phyloP scores from a whole-genome alignment of 2,329 filamentous ascomycete genomes.

The Aspergillus sp. region DNA sequence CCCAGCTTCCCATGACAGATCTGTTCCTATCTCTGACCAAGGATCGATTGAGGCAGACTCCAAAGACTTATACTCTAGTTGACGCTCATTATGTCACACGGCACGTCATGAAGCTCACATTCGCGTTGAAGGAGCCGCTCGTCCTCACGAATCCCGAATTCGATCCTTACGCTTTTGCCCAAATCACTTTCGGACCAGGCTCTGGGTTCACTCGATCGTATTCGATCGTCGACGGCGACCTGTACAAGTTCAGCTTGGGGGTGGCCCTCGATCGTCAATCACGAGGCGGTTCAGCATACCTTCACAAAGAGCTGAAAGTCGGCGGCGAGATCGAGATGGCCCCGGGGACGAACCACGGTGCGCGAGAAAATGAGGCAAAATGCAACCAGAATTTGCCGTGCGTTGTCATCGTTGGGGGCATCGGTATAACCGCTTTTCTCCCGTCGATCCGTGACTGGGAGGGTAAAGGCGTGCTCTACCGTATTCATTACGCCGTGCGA shows the following conservation, averaged over 20 bases:
- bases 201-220: background rate
- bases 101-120: background rate
- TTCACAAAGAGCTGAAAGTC: background rate
- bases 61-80: background rate
- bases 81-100: background rate
- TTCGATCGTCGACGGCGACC: background rate
- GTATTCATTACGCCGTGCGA: background rate
- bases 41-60: background rate
- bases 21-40: background rate
- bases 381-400: background rate
- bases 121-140: background rate
- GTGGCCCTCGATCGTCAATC: background rate
- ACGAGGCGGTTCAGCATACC: background rate
- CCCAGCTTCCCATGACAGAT: background rate
- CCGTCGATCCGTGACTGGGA: background rate
- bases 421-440: background rate
- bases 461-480: background rate
- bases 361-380: background rate
- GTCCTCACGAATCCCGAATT: background rate
- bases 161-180: background rate
- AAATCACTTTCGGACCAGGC: background rate
- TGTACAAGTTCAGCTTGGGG: background rate
- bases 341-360: background rate
- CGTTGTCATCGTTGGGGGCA: background rate
- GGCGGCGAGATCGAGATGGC: background rate